phyloP scores from a whole-genome alignment of 495 filamentous ascomycete genomes.

The Penicillium waksmanii region DNA sequence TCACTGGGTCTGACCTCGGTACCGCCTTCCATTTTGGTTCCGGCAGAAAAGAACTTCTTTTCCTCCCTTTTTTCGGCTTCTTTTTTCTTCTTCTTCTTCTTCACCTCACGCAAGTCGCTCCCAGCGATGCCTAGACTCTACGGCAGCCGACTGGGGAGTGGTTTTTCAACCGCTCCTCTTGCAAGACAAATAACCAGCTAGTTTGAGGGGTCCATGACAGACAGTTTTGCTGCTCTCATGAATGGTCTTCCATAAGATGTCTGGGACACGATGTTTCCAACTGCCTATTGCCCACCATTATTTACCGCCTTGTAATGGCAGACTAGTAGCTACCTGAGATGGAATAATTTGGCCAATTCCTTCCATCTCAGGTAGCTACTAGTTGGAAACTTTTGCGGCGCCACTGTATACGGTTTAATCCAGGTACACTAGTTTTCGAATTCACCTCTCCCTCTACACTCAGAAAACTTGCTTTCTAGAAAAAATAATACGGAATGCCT shows the following conservation, averaged over 20 bases:
- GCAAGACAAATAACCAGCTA: conserved; percentile 49
- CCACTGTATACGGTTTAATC: too few species aligned
- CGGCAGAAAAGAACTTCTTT: conserved; percentile 2
- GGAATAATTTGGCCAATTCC: too few species aligned
- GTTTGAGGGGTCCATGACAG: conserved; percentile 56
- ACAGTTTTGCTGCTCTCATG: conserved; percentile 33
- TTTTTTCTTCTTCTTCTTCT: conserved; percentile 24
- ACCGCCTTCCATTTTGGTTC: conserved; percentile 5
- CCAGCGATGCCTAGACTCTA: conserved; percentile 36
- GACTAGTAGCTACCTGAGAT: too few species aligned
- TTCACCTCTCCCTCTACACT: too few species aligned
- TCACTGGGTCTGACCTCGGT: background rate
- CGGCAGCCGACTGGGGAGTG: conserved; percentile 37
- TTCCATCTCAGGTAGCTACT: too few species aligned
- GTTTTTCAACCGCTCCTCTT: conserved; percentile 31
- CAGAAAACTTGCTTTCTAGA: too few species aligned
- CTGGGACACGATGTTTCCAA: too few species aligned
- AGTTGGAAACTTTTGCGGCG: too few species aligned
- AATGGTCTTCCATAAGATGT: conserved; percentile 54
- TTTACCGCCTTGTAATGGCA: too few species aligned
- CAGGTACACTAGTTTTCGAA: too few species aligned
- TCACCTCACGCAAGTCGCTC: conserved; percentile 41
- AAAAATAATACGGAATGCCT: too few species aligned
- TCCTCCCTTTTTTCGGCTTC: conserved; percentile 15
- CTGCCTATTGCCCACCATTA: too few species aligned